Conservation (phyloP, 1,284 basidiomycete species). For the Hypsizygus ulmarius region DNA sequence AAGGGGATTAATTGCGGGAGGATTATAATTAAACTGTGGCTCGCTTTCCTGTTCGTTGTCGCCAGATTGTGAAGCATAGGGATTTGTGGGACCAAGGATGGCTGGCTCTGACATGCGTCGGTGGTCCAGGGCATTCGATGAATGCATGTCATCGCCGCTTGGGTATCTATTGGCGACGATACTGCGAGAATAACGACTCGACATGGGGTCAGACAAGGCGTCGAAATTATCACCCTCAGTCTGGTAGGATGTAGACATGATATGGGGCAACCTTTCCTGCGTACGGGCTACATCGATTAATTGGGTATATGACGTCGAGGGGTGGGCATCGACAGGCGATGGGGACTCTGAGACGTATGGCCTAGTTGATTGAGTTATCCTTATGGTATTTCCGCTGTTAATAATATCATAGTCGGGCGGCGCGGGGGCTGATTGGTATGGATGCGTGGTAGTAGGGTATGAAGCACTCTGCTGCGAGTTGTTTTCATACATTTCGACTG, state of each 20-base stretch:
- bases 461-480: conserved; percentile 17
- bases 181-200: conserved; percentile 35
- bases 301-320: conserved; percentile 37
- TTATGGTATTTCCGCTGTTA: conserved; percentile 27
- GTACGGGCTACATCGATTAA: conserved; percentile 43
- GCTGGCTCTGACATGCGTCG: conserved; percentile 65
- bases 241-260: conserved; percentile 25
- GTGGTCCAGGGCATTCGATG: conserved; percentile 41
- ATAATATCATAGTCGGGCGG: conserved; percentile 27
- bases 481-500: conserved; percentile 28
- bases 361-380: conserved; percentile 25
- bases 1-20: conserved; percentile 23
- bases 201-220: conserved; percentile 24
- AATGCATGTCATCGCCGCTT: conserved; percentile 19
- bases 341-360: conserved; percentile 40
- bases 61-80: conserved; percentile 29
- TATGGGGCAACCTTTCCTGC: conserved; percentile 40
- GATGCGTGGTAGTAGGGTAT: conserved; percentile 23
- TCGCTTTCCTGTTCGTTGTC: conserved; percentile 28
- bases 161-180: conserved; percentile 38
- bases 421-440: conserved; percentile 24
- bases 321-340: conserved; percentile 40
- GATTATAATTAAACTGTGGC: conserved; percentile 27
- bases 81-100: conserved; percentile 34
- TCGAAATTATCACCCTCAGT: conserved; percentile 35